A percentile compares a stretch with the other conserved stretches of the same genome.
Evolutionary conservation across 108 stramenopile genomes (phyloP).

Genomic region (Halocafeteria seosinensis): DNA sequence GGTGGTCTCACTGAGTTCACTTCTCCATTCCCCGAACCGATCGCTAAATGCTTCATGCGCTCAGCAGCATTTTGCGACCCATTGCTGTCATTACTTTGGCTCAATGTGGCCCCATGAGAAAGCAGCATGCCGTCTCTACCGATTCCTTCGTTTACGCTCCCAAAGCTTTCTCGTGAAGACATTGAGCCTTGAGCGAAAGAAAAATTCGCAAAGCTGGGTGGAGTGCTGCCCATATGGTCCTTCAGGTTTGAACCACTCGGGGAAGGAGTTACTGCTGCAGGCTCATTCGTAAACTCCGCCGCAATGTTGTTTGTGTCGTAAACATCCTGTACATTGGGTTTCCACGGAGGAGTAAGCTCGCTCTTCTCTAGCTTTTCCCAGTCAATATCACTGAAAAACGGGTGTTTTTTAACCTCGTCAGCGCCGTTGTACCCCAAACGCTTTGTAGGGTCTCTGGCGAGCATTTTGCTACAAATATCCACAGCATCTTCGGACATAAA

Average conservation of each 20-base stretch:
- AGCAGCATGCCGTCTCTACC: no score
- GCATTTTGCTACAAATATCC: constrained; percentile 27
- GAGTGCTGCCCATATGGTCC: neutral
- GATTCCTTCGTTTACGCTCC: no score
- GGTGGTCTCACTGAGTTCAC: no score
- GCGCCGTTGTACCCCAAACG: constrained; percentile 66
- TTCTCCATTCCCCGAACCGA: no score
- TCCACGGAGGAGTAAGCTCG: constrained; percentile 72
- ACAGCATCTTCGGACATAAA: constrained; percentile 7
- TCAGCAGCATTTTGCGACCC: no score
- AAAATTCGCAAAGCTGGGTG: constrained; percentile 7
- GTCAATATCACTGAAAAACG: constrained; percentile 65
- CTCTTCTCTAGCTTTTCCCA: constrained; percentile 64
- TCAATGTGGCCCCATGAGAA: no score
- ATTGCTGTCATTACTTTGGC: no score
- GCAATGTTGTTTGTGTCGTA: constrained; percentile 15
- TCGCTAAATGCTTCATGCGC: no score
- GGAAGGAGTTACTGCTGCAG: constrained; percentile 9
- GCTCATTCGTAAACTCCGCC: constrained; percentile 9
- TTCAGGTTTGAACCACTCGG: constrained; percentile 6
- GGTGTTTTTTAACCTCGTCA: constrained; percentile 64
- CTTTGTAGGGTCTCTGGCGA: constrained; percentile 66
- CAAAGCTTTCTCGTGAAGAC: no score
- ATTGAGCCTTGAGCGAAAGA: constrained; percentile 10
- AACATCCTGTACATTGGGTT: constrained; percentile 29